Conservation (phyloP, 2,329 filamentous ascomycete genomes). For the Exophiala dermatitidis region DNA sequence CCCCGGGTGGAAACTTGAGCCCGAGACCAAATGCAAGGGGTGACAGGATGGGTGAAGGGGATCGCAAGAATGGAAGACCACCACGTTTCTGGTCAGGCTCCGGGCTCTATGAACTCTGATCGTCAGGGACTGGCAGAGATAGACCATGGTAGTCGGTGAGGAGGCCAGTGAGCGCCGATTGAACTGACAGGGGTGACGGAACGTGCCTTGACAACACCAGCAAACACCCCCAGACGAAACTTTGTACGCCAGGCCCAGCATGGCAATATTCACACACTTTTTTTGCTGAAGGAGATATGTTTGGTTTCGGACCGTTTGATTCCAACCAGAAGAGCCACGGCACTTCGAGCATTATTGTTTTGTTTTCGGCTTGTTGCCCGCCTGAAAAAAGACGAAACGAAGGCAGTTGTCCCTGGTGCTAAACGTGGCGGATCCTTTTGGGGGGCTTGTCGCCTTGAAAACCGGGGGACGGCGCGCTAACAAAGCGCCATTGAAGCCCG, state of each 20-base stretch:
- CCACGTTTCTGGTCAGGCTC: conserved; percentile 3
- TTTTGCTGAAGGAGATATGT: too few species aligned
- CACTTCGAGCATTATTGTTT: too few species aligned
- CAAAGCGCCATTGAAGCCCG: background rate
- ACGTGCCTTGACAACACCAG: too few species aligned
- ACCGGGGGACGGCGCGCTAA: background rate
- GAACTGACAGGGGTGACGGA: too few species aligned
- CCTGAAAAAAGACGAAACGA: background rate
- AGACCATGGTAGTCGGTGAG: background rate
- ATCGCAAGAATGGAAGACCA: conserved; percentile 3
- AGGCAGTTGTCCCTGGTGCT: background rate
- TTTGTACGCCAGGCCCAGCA: too few species aligned
- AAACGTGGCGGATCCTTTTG: background rate
- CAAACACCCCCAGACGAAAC: too few species aligned
- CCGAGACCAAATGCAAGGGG: conserved; percentile 12
- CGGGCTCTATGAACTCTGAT: conserved; percentile 6
- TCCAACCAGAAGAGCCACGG: too few species aligned
- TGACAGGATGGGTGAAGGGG: background rate
- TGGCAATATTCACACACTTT: too few species aligned
- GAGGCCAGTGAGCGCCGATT: background rate
- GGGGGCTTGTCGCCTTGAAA: background rate
- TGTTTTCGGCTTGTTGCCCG: background rate
- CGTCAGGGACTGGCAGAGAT: conserved; percentile 13
- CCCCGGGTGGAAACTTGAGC: background rate
- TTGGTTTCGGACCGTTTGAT: too few species aligned